phyloP scores from a whole-genome alignment of 1,139 yeast species.

The Magnusiomyces clavatus region DNA sequence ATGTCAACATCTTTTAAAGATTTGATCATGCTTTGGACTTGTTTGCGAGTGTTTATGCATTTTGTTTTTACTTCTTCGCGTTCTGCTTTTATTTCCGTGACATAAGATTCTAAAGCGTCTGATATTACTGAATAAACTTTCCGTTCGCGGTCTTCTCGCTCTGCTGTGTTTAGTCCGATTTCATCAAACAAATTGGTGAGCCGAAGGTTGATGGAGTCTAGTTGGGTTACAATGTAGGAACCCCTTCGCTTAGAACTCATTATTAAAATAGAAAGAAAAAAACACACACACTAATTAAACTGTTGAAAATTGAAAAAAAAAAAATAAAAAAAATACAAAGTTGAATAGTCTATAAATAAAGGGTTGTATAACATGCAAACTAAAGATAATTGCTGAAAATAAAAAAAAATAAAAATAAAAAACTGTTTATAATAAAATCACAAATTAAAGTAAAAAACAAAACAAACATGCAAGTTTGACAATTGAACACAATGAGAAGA shows the following conservation, averaged over 20 bases:
- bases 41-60: conserved; percentile 23
- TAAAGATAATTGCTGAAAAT: too few species aligned
- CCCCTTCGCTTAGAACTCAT: conserved; percentile 18
- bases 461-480: too few species aligned
- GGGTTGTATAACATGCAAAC: too few species aligned
- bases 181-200: conserved; percentile 31
- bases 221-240: conserved; percentile 27
- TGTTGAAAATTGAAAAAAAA: background rate
- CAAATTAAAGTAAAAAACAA: too few species aligned
- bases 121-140: conserved; percentile 27
- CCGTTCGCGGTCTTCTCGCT: conserved; percentile 27
- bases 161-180: conserved; percentile 26
- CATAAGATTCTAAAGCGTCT: conserved; percentile 28
- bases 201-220: conserved; percentile 24
- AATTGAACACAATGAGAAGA: too few species aligned
- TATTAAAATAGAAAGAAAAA: background rate
- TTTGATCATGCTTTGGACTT: conserved; percentile 23
- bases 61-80: conserved; percentile 22
- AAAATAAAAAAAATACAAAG: background rate
- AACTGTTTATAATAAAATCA: too few species aligned
- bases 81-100: conserved; percentile 25
- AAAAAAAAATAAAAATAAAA: too few species aligned
- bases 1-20: conserved; percentile 26
- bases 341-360: too few species aligned
- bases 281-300: background rate